phyloP scores from a whole-genome alignment of 2,329 filamentous ascomycete species.

The Emydomyces testavorans region DNA sequence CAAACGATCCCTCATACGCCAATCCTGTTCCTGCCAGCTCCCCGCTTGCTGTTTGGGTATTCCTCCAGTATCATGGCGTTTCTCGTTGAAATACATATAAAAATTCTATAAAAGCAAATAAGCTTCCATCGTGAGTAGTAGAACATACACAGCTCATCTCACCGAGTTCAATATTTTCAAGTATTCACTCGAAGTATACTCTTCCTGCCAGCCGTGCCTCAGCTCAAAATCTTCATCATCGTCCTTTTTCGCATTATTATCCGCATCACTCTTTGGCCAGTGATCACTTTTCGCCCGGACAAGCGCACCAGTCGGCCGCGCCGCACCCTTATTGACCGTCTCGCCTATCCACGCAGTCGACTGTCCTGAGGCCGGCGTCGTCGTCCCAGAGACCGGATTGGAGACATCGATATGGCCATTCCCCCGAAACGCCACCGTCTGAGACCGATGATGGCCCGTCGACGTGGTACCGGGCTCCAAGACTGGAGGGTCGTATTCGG shows the following conservation, averaged over 20 bases:
- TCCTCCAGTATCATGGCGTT: constrained; percentile 88
- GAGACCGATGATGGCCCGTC: constrained; percentile 9
- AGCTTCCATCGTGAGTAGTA: constrained; percentile 6
- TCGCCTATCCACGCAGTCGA: background rate
- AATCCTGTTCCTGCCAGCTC: constrained; percentile 62
- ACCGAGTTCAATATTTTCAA: constrained; percentile 73
- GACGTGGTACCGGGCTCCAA: background rate
- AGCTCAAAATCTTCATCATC: constrained; percentile 45
- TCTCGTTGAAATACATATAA: constrained; percentile 99
- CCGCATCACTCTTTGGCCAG: constrained; percentile 32
- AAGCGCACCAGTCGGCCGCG: constrained; percentile 30
- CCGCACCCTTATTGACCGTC: constrained; percentile 13
- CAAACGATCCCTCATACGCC: constrained; percentile 90
- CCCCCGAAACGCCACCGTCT: constrained; percentile 5
- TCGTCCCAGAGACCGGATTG: background rate
- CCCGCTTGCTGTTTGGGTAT: constrained; percentile 55
- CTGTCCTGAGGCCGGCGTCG: background rate
- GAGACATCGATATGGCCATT: constrained; percentile 6
- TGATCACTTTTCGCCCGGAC: constrained; percentile 45
- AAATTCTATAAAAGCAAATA: constrained; percentile 55
- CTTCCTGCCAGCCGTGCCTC: constrained; percentile 83
- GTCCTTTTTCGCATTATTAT: constrained; percentile 26
- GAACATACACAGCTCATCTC: constrained; percentile 34
- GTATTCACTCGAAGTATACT: constrained; percentile 83
- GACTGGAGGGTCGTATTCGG: constrained; percentile 2